Conservation (phyloP, 148 eudicot genomes). For the Rhododendron kiyosumense region DNA sequence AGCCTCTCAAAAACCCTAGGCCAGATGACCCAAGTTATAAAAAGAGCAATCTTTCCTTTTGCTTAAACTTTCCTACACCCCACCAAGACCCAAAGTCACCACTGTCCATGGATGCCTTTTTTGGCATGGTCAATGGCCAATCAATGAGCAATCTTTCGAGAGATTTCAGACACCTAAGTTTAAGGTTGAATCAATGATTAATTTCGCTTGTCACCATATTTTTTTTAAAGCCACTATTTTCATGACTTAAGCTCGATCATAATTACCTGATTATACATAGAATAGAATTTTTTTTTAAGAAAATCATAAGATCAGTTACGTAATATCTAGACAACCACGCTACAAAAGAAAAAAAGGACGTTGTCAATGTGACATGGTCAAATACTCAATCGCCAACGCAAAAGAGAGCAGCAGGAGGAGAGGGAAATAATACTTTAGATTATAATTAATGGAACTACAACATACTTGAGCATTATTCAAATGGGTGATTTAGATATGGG, state of each 20-base stretch:
- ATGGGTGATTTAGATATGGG: slow-evolving; percentile 16
- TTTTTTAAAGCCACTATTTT: not conserved
- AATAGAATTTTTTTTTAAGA: not conserved
- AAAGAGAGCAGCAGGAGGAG: not conserved
- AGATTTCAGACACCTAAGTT: not conserved
- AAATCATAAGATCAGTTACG: not conserved
- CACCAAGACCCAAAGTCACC: not conserved
- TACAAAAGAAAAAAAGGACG: not conserved
- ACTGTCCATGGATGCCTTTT: not conserved
- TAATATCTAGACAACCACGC: not conserved
- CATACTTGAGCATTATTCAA: slow-evolving; percentile 12
- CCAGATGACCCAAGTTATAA: slow-evolving; percentile 11
- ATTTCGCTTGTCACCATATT: not conserved
- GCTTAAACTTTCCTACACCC: not conserved
- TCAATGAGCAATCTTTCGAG: not conserved
- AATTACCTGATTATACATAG: not conserved
- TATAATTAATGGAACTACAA: not conserved
- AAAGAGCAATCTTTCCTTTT: not conserved
- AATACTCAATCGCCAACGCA: not conserved
- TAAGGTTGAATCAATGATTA: not conserved
- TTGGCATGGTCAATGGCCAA: not conserved
- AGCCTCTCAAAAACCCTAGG: not conserved
- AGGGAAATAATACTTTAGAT: not conserved
- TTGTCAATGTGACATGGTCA: not conserved
- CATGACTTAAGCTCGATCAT: not conserved